These are phyloP conservation scores for Claviceps quebecensis DNA, from an alignment of 2,329 filamentous ascomycete species.

Conservation along the genomic window DNA sequence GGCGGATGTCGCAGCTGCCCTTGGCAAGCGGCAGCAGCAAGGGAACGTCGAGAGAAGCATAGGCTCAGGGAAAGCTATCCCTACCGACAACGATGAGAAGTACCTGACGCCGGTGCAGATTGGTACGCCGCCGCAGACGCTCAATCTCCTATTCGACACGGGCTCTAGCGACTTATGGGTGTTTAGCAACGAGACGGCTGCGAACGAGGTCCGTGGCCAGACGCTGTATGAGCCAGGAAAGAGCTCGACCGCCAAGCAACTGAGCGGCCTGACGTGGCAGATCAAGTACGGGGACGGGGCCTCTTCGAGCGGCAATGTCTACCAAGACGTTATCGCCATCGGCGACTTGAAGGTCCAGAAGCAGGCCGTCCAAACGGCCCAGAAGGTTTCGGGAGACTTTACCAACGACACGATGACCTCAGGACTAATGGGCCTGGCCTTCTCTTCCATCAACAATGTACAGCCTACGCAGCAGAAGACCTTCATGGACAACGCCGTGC, in stretches of 20 bases:
- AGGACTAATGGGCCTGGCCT: slow-evolving; percentile 31
- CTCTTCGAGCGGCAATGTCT: slow-evolving; percentile 28
- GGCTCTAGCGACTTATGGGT: slow-evolving; percentile 16
- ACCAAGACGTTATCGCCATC: slow-evolving; percentile 27
- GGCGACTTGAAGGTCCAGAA: slow-evolving; percentile 24
- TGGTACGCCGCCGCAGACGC: slow-evolving; percentile 9
- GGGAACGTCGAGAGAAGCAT: neutral
- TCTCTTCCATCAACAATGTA: slow-evolving; percentile 28
- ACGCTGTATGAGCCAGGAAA: slow-evolving; percentile 23
- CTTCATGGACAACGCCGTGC: slow-evolving; percentile 24
- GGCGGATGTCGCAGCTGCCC: neutral
- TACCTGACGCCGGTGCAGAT: slow-evolving; percentile 10
- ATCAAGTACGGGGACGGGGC: slow-evolving; percentile 31
- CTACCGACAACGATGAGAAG: slow-evolving; percentile 6
- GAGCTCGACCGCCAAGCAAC: slow-evolving; percentile 23
- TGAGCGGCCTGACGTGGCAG: slow-evolving; percentile 25
- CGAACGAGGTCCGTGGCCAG: slow-evolving; percentile 23
- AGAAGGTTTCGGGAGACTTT: slow-evolving; percentile 26
- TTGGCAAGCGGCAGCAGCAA: neutral
- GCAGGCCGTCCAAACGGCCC: slow-evolving; percentile 30
- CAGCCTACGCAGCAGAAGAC: slow-evolving; percentile 26
- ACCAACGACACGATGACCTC: slow-evolving; percentile 24
- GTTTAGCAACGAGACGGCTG: slow-evolving; percentile 29
- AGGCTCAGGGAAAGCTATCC: slow-evolving; percentile 6
- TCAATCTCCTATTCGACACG: slow-evolving; percentile 12